A percentile compares a stretch with the other conserved stretches of the same genome.
Conservation (phyloP, 1,139 yeast genomes). For the Saccharomyces hybrid region DNA sequence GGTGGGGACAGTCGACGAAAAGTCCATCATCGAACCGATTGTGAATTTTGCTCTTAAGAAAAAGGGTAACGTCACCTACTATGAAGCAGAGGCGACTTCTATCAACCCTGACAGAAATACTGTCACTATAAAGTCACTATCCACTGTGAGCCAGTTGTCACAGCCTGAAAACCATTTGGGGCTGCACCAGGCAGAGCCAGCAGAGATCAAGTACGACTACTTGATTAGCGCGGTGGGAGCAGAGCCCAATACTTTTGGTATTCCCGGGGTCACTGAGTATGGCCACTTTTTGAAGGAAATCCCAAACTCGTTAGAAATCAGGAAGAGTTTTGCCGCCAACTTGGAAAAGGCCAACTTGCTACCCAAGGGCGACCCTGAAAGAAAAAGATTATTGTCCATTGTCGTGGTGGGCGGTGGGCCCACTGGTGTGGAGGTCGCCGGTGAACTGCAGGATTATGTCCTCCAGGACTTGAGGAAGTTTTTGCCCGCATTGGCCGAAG, state of each 20-base stretch:
- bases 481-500: conserved; percentile 80
- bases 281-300: conserved; percentile 82
- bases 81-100: conserved; percentile 87
- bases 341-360: conserved; percentile 68
- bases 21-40: conserved; percentile 85
- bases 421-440: conserved; percentile 86
- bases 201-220: conserved; percentile 52
- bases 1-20: conserved; percentile 87
- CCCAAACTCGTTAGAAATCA: conserved; percentile 68
- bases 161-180: conserved; percentile 26
- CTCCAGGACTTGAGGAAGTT: conserved; percentile 83
- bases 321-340: conserved; percentile 66
- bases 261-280: conserved; percentile 70
- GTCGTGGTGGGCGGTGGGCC: conserved; percentile 93
- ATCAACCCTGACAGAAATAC: conserved; percentile 67
- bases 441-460: conserved; percentile 86
- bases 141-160: conserved; percentile 34
- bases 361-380: conserved; percentile 66
- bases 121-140: conserved; percentile 45
- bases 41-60: conserved; percentile 68
- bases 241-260: conserved; percentile 73
- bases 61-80: conserved; percentile 75
- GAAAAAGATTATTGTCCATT: conserved; percentile 63
- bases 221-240: conserved; percentile 81
- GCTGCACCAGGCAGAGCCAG: conserved; percentile 31